Evolutionary conservation across 805 yeast species (phyloP).

Genomic region (Pichia manshurica): DNA sequence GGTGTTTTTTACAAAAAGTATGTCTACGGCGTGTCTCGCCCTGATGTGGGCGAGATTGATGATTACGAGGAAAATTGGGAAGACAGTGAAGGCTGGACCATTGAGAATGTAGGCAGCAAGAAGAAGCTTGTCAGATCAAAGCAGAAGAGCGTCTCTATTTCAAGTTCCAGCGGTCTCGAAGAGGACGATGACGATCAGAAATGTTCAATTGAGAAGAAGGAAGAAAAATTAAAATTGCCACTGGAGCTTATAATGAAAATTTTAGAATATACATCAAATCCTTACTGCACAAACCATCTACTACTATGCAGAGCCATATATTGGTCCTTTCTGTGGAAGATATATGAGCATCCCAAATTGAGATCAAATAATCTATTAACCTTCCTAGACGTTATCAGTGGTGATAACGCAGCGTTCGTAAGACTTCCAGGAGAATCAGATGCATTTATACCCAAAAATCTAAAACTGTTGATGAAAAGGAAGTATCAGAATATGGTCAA

Average conservation of each 20-base stretch:
- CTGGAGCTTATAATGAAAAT: constrained; percentile 44
- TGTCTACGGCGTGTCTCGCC: constrained; percentile 41
- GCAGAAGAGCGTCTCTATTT: not conserved
- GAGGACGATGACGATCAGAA: not conserved
- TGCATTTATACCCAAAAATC: constrained; percentile 5
- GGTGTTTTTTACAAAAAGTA: constrained; percentile 72
- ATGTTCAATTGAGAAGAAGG: not conserved
- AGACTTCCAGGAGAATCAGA: constrained; percentile 4
- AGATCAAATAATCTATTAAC: constrained; percentile 59
- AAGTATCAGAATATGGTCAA: constrained; percentile 54
- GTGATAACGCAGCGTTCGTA: constrained; percentile 16
- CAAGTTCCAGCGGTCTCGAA: not conserved
- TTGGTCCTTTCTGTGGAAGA: constrained; percentile 49
- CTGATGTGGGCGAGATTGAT: constrained; percentile 4
- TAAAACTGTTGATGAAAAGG: constrained; percentile 10
- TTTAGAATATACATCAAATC: constrained; percentile 28
- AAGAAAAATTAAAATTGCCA: constrained; percentile 33
- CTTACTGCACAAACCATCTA: constrained; percentile 44
- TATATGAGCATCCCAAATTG: constrained; percentile 61
- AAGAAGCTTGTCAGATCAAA: not conserved
- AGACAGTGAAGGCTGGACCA: not conserved
- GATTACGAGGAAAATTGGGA: not conserved
- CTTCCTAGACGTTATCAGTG: constrained; percentile 52
- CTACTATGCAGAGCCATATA: constrained; percentile 61
- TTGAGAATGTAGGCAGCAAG: not conserved